phyloP scores from a whole-genome alignment of 1,284 basidiomycete genomes.

The Porogramme epimiltina region DNA sequence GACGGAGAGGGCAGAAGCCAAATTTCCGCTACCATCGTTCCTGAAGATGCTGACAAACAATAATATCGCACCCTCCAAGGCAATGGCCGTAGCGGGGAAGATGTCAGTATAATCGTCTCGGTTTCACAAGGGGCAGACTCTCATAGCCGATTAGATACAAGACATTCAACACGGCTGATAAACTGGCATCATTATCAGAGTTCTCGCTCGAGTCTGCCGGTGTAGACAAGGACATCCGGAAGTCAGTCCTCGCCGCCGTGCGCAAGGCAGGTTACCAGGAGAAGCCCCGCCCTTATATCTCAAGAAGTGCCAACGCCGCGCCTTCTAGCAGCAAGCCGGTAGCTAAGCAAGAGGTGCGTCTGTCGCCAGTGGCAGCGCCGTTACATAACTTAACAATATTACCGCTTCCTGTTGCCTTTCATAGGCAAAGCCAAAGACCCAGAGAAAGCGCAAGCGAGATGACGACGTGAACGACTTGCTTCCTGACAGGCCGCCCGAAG shows the following conservation, averaged over 20 bases:
- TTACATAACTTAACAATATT: slow-evolving; percentile 11
- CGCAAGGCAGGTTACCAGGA: slow-evolving; percentile 60
- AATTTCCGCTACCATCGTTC: slow-evolving; percentile 71
- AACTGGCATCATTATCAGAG: slow-evolving; percentile 61
- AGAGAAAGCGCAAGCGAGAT: slow-evolving; percentile 43
- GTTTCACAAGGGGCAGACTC: slow-evolving; percentile 10
- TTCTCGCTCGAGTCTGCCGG: slow-evolving; percentile 58
- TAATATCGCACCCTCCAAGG: slow-evolving; percentile 67
- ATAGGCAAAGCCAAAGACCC: slow-evolving; percentile 7
- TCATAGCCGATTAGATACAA: slow-evolving; percentile 61
- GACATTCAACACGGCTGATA: slow-evolving; percentile 62
- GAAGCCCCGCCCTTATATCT: slow-evolving; percentile 19
- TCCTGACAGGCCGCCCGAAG: slow-evolving; percentile 52
- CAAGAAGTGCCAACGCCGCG: not conserved
- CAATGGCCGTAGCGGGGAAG: slow-evolving; percentile 78
- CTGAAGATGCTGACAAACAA: slow-evolving; percentile 71
- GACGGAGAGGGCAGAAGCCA: slow-evolving; percentile 27
- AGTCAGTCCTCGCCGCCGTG: slow-evolving; percentile 61
- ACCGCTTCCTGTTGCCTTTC: not conserved
- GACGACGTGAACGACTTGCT: slow-evolving; percentile 61
- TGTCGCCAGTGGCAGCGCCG: slow-evolving; percentile 4
- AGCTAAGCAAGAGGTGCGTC: slow-evolving; percentile 19
- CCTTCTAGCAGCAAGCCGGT: slow-evolving; percentile 10
- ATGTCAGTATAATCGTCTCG: slow-evolving; percentile 50
- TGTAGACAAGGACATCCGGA: slow-evolving; percentile 73